Evolutionary conservation across 805 yeast species (phyloP), one percentile per base, ranked within the genome.

Genomic region (Candida maris): DNA sequence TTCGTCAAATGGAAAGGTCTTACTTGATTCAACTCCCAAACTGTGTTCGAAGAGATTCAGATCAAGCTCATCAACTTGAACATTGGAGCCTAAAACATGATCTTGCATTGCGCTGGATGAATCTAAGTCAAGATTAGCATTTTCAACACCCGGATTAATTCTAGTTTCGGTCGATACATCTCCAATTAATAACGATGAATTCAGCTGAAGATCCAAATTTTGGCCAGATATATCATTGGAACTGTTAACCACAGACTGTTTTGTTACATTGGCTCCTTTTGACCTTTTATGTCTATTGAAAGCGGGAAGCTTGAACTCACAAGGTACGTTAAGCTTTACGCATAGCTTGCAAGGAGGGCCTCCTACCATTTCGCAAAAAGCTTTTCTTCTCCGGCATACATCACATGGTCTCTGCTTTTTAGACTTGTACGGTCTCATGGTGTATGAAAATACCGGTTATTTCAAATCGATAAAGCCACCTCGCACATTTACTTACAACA

Each of bases 261-360:
- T 15, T 10, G 15, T 14, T 26, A 14, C 8, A 12, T 26, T 26
- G n/a, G n/a, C n/a, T n/a, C n/a, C n/a, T 14, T 14, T 26, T 26
- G 9, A 9, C 9, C 16, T 27, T 21, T 37, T 33, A 25, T 42
- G 49, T 28, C 44, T 28, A 24, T 45, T 42, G 12, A 39, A n/a
- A 3, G 48, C 44, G 10, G 46, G 49, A 7, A 42, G 45, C 25
- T 35, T 37, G n/a, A 45, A 45, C 30, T 42, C 47, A 29, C 46
- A 39, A 6, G 19, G 27, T 5, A 27, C 26, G 6, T 33, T 34
- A 16, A 27, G 26, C 19, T 30, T 37, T 7, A 38, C 36, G 30
- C 49, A 45, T 24, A 40, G 27, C 33, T 19, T 15, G 27, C 45
- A 42, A 2, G 49, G 46, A 4, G 32, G 33, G 5, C 37, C 32